Evolutionary conservation across 1,284 basidiomycete species (phyloP).

Genomic region (Ceratobasidium sp.): DNA sequence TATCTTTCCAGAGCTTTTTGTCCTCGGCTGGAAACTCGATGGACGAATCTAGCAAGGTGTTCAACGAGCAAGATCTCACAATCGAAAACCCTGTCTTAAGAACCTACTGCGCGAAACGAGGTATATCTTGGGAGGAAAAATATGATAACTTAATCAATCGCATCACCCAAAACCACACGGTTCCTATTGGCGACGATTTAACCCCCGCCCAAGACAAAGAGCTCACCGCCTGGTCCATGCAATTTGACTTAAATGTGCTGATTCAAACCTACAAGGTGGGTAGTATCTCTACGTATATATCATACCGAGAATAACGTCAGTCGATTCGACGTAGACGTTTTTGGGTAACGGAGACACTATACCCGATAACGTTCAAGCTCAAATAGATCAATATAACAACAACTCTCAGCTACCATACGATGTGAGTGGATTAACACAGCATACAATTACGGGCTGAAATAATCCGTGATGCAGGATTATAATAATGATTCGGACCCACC

Average conservation of each 20-base stretch:
- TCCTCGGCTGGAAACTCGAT: constrained; percentile 5
- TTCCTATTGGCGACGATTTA: neutral
- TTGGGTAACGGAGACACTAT: neutral
- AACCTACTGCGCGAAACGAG: constrained; percentile 4
- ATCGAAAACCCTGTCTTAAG: constrained; percentile 3
- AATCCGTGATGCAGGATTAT: constrained; percentile 2
- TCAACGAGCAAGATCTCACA: constrained; percentile 16
- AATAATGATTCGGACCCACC: constrained; percentile 6
- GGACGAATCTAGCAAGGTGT: neutral
- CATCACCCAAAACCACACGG: constrained; percentile 11
- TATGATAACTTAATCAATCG: constrained; percentile 20
- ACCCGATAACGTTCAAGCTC: neutral
- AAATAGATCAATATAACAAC: constrained; percentile 33
- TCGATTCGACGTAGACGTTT: neutral
- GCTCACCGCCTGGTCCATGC: constrained; percentile 21
- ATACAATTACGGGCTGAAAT: neutral
- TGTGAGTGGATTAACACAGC: neutral
- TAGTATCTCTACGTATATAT: neutral
- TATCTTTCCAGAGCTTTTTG: constrained; percentile 11
- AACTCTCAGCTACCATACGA: constrained; percentile 10
- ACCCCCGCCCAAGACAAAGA: constrained; percentile 20
- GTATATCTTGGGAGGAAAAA: constrained; percentile 21
- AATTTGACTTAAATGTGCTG: constrained; percentile 4
- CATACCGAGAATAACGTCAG: neutral
- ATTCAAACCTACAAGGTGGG: constrained; percentile 23